Conservation (phyloP, 2,329 filamentous ascomycete species). For the Pseudogymnoascus sp. region DNA sequence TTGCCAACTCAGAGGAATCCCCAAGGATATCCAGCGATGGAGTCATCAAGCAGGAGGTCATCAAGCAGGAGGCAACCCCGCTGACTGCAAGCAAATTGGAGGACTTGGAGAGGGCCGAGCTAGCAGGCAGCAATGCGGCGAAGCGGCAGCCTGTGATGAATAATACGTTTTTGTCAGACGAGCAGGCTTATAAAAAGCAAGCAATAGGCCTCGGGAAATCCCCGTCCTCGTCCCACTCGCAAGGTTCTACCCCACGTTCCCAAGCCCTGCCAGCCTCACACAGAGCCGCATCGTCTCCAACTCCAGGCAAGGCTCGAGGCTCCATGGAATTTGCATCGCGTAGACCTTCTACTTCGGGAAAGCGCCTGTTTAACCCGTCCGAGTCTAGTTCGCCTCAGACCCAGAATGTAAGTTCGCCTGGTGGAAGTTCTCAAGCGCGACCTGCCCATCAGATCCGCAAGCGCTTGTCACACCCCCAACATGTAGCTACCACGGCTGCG, state of each 20-base stretch:
- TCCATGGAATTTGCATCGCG: neutral
- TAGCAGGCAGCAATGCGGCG: neutral
- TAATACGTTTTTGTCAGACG: slow-evolving; percentile 1
- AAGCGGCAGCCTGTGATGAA: slow-evolving; percentile 1
- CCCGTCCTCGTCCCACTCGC: neutral
- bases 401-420: neutral
- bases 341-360: neutral
- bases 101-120: neutral
- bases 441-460: neutral
- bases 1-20: neutral
- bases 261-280: neutral
- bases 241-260: neutral
- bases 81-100: neutral
- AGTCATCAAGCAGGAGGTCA: neutral
- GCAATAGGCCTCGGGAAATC: neutral
- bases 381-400: neutral
- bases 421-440: neutral
- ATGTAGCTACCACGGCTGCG: neutral
- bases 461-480: neutral
- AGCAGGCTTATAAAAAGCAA: slow-evolving; percentile 2
- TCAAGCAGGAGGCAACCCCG: neutral
- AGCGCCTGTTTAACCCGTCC: neutral
- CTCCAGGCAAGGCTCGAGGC: neutral
- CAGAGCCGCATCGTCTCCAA: neutral
- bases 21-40: neutral